Base-by-base conservation (phyloP, 2,329 filamentous ascomycete genomes). In the Pestalotiopsis sp. region DNA sequence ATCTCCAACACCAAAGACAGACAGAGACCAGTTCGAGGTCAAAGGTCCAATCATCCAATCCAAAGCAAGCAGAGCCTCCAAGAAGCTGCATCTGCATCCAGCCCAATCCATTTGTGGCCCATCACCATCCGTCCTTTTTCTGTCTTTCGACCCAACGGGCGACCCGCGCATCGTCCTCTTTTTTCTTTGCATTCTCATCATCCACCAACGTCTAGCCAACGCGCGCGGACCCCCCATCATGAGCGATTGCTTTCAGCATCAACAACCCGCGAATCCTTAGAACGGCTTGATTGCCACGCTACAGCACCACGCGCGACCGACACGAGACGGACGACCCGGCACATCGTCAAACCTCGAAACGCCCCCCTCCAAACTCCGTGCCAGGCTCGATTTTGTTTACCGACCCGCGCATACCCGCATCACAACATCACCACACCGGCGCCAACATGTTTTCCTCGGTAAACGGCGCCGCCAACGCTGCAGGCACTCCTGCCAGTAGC, bases 381-480 rank as follows among this genome's bases (percentile, higher is more conserved):
- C 64, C 69, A 65, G 45, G 45, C 57, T 7, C 31, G 31, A 36
- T 36, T 7, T 36, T 36, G 31, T 36, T 36, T 69, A 70, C 69
- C 70, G 41, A 68, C 67, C 52, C 38, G 45, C 66, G 41, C 20
- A 64, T 62, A 68, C 64, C 64, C 70, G 70, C 67, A 71, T 58
- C 62, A 64, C 65, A 61, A 45, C 68, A 66, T 69, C 70, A 66
- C 39, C 58, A 66, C 71, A 65, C 68, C 61, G 17, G 45, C 75
- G 75, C 72, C 77, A 36, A 36, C 7, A 91, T 91, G 89, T 91
- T 91, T 80, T 88, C 88, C 66, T 83, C 88, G 61, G 81, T 86
- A 61, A 77, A 81, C 70, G 83, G 86, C 72, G 83, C 84, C 74
- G 85, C 86, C 73, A 73, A 74, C 57, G 71, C 72, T 68, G 71